Evolutionary conservation across 1,284 basidiomycete species (phyloP), one percentile per base, ranked within the genome.

Genomic region (Golubevia sp.): DNA sequence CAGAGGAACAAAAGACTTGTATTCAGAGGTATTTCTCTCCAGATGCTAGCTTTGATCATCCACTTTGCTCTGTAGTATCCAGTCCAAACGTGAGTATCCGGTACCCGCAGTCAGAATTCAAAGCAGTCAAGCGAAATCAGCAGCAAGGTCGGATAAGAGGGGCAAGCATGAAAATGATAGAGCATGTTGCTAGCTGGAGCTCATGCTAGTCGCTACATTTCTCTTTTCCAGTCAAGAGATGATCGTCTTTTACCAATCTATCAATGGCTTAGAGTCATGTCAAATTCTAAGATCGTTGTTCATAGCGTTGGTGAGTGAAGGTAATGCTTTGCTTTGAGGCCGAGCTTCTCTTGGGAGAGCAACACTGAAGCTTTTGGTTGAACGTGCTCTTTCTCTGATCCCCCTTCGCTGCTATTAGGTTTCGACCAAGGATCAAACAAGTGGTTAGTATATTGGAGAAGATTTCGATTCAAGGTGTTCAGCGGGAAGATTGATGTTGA

Each of bases 11-110:
- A 53, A 73, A 73, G 59, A 68, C 70, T 8, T 62, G 61, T 50
- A 61, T 82, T 55, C 69, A 77, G 55, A 61, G 53, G 20, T 78
- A 79, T 63, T 80, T 73, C 63, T 64, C 71, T 5, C 69, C 73
- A 20, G 74, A 81, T 57, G 77, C 77, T 1, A 69, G 70, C 23
- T 82, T 83, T 55, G 79, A 83, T 59, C 80, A 83, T 53, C 68
- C 71, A 1, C 73, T 83, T 59, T 79, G 74, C 55, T 63, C 73
- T n/a, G 79, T 82, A 5, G 20, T 61, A 5, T 69, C 70, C 20
- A 61, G 64, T 8, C 67, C 68, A 38, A 71, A 70, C 64, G 70
- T 73, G 63, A 56, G 70, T 66, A 23, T 49, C 48, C 15, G 48
- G 15, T 15, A 15, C 48, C 48, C 15, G 48, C 48, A 15, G 18